A percentile compares a stretch with the other conserved stretches of the same genome.
Evolutionary conservation across 495 filamentous ascomycete species (phyloP).

Genomic region (Xylaria venustula): DNA sequence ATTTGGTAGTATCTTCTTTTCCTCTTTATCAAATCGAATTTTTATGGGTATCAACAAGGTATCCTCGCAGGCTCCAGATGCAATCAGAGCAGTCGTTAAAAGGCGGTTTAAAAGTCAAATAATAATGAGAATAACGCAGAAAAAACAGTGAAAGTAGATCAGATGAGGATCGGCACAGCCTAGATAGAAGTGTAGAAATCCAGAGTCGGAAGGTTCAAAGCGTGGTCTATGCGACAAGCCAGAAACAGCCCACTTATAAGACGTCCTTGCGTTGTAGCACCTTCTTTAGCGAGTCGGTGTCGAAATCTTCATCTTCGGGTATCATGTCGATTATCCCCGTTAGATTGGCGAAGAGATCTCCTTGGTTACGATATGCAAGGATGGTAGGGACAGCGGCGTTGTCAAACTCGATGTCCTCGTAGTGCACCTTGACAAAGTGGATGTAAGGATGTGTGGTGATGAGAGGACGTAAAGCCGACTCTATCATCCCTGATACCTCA

Average conservation of each 20-base stretch:
- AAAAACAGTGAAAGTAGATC: neutral
- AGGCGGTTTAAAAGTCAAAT: neutral
- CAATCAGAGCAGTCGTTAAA: slow-evolving; percentile 8
- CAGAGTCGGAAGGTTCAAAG: neutral
- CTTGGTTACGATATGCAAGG: slow-evolving; percentile 78
- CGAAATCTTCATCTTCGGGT: slow-evolving; percentile 60
- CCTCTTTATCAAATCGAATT: slow-evolving; percentile 3
- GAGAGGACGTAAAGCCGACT: slow-evolving; percentile 70
- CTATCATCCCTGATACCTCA: slow-evolving; percentile 69
- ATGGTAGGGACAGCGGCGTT: slow-evolving; percentile 84
- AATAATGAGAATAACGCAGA: neutral
- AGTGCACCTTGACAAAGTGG: slow-evolving; percentile 88
- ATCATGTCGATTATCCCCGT: slow-evolving; percentile 86
- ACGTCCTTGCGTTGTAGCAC: slow-evolving; percentile 48
- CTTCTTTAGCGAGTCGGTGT: slow-evolving; percentile 46
- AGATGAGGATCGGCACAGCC: slow-evolving; percentile 1
- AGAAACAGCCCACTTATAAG: slow-evolving; percentile 23
- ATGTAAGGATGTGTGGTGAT: slow-evolving; percentile 66
- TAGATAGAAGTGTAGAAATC: neutral
- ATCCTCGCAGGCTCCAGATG: slow-evolving; percentile 4
- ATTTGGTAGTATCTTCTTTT: neutral
- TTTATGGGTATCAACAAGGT: slow-evolving; percentile 17
- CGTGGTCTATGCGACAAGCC: neutral
- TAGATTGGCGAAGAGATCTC: slow-evolving; percentile 86
- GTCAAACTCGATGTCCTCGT: slow-evolving; percentile 93